These are phyloP conservation scores for Millerozyma miso DNA, from an alignment of 805 yeast species.

Conservation along the genomic window DNA sequence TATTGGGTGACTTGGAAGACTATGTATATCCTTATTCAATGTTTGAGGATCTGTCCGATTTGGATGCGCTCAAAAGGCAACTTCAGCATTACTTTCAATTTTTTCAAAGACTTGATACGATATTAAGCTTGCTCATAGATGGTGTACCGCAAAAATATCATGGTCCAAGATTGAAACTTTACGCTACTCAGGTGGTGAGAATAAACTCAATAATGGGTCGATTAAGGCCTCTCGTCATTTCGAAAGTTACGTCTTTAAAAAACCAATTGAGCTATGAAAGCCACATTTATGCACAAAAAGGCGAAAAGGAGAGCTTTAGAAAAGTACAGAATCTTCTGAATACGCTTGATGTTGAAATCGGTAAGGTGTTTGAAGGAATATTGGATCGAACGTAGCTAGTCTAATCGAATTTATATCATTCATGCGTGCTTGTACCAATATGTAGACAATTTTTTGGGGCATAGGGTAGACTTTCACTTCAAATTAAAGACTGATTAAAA, in stretches of 20 bases:
- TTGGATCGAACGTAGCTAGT: slow-evolving; percentile 22
- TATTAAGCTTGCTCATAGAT: slow-evolving; percentile 28
- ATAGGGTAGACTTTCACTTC: neutral
- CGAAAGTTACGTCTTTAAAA: slow-evolving; percentile 17
- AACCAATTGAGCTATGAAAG: neutral
- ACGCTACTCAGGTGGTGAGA: slow-evolving; percentile 30
- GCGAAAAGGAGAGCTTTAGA: neutral
- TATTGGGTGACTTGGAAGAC: slow-evolving; percentile 38
- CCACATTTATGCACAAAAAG: neutral
- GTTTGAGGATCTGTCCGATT: slow-evolving; percentile 10
- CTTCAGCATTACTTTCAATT: slow-evolving; percentile 19
- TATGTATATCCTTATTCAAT: slow-evolving; percentile 27
- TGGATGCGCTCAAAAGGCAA: neutral
- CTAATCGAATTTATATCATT: neutral
- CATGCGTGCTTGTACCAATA: slow-evolving; percentile 1
- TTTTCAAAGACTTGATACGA: slow-evolving; percentile 28
- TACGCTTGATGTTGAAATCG: slow-evolving; percentile 31
- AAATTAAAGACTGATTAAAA: neutral
- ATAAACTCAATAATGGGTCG: slow-evolving; percentile 28
- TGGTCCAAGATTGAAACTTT: slow-evolving; percentile 12
- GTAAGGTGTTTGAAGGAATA: slow-evolving; percentile 37
- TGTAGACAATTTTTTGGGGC: neutral
- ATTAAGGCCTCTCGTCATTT: slow-evolving; percentile 26
- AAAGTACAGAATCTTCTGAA: slow-evolving; percentile 7
- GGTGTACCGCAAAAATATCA: slow-evolving; percentile 14